Conservation (phyloP, 495 filamentous ascomycete species). For the Podospora fimiseda region DNA sequence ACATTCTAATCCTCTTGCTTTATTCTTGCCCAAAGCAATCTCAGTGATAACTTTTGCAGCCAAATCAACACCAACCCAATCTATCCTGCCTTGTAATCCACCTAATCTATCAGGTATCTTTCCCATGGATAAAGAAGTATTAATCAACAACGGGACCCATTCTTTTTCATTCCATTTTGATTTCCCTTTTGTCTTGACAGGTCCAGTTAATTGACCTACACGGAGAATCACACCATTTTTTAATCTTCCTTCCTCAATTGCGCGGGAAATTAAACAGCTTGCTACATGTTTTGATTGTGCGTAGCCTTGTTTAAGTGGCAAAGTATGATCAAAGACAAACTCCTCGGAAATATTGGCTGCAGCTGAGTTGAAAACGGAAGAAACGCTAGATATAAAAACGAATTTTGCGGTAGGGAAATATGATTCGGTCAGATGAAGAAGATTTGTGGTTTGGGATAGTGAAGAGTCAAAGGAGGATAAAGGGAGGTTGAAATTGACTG, state of each 20-base stretch:
- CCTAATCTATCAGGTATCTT: too few relatives aligned
- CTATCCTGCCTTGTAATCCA: neutral
- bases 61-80: neutral
- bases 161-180: too few relatives aligned
- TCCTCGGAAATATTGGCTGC: neutral
- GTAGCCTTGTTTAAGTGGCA: neutral
- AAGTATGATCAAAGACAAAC: neutral
- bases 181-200: too few relatives aligned
- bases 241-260: neutral
- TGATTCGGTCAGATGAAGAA: constrained; percentile 39
- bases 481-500: constrained; percentile 39
- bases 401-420: constrained; percentile 22
- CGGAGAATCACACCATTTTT: neutral
- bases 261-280: neutral
- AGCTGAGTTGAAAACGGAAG: constrained; percentile 16
- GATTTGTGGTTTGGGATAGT: constrained; percentile 37
- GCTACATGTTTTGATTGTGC: neutral
- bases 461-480: constrained; percentile 32
- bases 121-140: too few relatives aligned
- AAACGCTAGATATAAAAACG: constrained; percentile 43
- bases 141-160: too few relatives aligned
- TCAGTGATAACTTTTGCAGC: neutral
- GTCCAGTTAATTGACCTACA: constrained; percentile 1
- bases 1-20: neutral
- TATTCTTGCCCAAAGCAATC: neutral